Percentiles rank a stretch among this genome's conserved stretches.
phyloP scores from a whole-genome alignment of 805 yeast species.

The Hermanozyma aechmeae region DNA sequence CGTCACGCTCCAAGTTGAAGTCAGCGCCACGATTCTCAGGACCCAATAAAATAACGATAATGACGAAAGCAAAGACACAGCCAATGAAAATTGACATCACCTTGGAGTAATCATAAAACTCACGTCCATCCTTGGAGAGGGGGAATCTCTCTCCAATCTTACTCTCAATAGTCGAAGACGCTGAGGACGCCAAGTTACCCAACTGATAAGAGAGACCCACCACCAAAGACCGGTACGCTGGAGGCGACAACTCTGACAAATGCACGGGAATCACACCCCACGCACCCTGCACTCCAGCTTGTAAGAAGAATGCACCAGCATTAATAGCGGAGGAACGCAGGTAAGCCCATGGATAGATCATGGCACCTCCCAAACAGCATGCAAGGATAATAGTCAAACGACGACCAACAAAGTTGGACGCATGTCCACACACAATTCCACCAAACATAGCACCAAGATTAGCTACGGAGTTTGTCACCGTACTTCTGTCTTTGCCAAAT shows the following conservation, averaged over 20 bases:
- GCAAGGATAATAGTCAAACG: constrained; percentile 24
- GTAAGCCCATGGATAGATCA: constrained; percentile 30
- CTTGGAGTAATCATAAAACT: constrained; percentile 40
- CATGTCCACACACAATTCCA: constrained; percentile 36
- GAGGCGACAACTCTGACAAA: constrained; percentile 52
- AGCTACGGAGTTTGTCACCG: constrained; percentile 32
- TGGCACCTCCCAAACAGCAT: constrained; percentile 27
- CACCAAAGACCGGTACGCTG: constrained; percentile 53
- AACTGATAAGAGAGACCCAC: constrained; percentile 59
- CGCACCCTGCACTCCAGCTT: constrained; percentile 58
- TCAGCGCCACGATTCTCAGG: constrained; percentile 38
- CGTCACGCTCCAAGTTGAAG: neutral
- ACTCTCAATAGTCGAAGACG: constrained; percentile 61
- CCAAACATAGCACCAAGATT: constrained; percentile 34
- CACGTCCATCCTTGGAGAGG: constrained; percentile 13
- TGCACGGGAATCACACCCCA: constrained; percentile 64
- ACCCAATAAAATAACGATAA: constrained; percentile 44
- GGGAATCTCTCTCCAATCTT: constrained; percentile 49
- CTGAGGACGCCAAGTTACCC: constrained; percentile 60
- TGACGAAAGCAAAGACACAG: constrained; percentile 46
- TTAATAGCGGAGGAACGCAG: constrained; percentile 31
- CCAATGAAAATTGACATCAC: constrained; percentile 64
- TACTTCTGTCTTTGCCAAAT: constrained; percentile 21
- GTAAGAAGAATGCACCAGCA: constrained; percentile 54
- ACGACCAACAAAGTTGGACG: constrained; percentile 27